Evolutionary conservation across 495 filamentous ascomycete genomes (phyloP).

Genomic region (Acidomyces sp.): DNA sequence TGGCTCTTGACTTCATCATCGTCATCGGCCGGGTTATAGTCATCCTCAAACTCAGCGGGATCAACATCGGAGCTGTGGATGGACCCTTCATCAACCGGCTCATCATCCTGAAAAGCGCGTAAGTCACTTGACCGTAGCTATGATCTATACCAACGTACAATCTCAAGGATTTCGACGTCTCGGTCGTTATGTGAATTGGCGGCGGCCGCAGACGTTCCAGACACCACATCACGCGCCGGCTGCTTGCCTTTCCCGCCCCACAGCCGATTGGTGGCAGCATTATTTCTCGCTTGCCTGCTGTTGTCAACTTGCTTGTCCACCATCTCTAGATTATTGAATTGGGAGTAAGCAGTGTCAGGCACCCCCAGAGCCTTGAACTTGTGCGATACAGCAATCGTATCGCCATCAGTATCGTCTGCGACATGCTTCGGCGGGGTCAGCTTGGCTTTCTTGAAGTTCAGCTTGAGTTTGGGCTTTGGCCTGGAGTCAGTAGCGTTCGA

Average conservation of each 20-base stretch:
- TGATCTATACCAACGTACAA: background rate
- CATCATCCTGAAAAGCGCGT: background rate
- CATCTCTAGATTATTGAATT: background rate
- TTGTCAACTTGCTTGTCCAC: background rate
- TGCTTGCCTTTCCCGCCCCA: conserved; percentile 1
- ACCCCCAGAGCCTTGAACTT: background rate
- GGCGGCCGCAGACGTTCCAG: no score
- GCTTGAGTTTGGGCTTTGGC: no score
- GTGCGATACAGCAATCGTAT: background rate
- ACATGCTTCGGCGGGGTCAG: background rate
- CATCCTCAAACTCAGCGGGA: background rate
- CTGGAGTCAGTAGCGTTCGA: no score
- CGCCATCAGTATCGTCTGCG: background rate
- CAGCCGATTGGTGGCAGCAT: background rate
- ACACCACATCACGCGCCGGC: background rate
- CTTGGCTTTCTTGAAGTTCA: background rate
- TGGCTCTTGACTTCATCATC: background rate
- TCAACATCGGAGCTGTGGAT: conserved; percentile 2
- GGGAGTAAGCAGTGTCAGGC: background rate
- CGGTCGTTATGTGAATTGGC: no score
- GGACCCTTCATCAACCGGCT: conserved; percentile 6
- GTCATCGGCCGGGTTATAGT: background rate
- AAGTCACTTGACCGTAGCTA: background rate
- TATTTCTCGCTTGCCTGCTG: background rate
- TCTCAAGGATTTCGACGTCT: background rate